Percentiles rank a stretch among this genome's conserved stretches.
Conservation (phyloP, 257 asterid genomes). For the Solanum piurae region DNA sequence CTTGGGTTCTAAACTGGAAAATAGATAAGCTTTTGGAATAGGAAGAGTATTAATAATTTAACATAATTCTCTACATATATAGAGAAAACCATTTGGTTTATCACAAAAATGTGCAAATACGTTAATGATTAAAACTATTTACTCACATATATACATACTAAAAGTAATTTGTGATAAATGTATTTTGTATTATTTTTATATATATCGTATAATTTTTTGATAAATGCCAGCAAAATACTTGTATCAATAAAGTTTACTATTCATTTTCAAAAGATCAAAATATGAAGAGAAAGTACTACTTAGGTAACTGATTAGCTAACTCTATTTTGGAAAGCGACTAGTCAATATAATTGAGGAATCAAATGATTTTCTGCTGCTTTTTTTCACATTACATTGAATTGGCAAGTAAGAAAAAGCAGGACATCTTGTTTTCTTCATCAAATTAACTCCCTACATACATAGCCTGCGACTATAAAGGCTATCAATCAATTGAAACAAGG, state of each 20-base stretch:
- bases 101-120: background rate
- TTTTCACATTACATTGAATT: background rate
- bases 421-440: background rate
- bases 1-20: background rate
- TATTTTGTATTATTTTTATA: too few species aligned
- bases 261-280: background rate
- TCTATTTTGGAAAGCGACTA: background rate
- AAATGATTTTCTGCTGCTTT: background rate
- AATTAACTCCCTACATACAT: background rate
- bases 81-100: too few species aligned
- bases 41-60: background rate
- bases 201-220: too few species aligned
- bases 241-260: background rate
- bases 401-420: background rate
- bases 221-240: background rate
- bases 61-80: background rate
- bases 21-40: too few species aligned
- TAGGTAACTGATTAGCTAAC: background rate
- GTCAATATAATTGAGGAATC: constrained; percentile 4
- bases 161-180: background rate
- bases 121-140: background rate
- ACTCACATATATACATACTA: background rate
- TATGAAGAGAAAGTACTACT: background rate
- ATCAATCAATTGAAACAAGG: background rate
- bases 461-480: background rate